Evolutionary conservation across 2,329 filamentous ascomycete species (phyloP).

Genomic region (Colletotrichum sp.): DNA sequence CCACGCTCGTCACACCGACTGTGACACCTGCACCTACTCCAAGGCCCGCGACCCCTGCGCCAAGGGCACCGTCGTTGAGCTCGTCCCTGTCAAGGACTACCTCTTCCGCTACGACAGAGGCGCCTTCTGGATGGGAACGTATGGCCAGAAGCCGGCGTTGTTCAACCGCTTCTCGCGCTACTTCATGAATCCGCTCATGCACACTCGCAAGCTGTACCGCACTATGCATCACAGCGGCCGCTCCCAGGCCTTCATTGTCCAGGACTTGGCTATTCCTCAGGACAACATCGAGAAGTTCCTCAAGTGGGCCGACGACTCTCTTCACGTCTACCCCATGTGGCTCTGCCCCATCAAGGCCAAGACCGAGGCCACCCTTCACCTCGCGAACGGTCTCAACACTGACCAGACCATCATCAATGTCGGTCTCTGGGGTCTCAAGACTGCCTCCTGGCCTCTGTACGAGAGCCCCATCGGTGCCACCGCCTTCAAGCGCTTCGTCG

Average conservation of each 20-base stretch:
- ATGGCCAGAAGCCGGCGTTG: conserved; percentile 59
- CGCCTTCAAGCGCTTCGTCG: conserved; percentile 42
- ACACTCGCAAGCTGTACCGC: conserved; percentile 65
- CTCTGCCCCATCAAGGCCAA: conserved; percentile 26
- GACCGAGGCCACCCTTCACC: neutral
- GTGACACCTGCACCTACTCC: neutral
- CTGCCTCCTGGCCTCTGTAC: neutral
- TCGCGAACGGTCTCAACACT: conserved; percentile 26
- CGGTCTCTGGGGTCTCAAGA: conserved; percentile 6
- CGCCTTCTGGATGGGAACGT: conserved; percentile 67
- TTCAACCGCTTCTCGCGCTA: conserved; percentile 64
- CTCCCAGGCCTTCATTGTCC: conserved; percentile 61
- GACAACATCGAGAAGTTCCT: conserved; percentile 39
- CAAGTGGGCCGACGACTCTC: conserved; percentile 28
- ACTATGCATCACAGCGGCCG: conserved; percentile 64
- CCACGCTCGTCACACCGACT: neutral
- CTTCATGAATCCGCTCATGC: conserved; percentile 63
- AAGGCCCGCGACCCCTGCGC: neutral
- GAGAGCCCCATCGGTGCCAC: neutral
- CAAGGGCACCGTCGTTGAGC: conserved; percentile 14
- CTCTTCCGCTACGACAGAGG: conserved; percentile 68
- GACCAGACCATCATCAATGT: neutral
- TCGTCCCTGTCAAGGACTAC: conserved; percentile 46
- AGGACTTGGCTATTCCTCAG: conserved; percentile 65
- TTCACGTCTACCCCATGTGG: conserved; percentile 33